A percentile compares a stretch with the other conserved stretches of the same genome.
Evolutionary conservation across 768 basidiomycete species (phyloP).

Genomic region (Termitomyces sp.): DNA sequence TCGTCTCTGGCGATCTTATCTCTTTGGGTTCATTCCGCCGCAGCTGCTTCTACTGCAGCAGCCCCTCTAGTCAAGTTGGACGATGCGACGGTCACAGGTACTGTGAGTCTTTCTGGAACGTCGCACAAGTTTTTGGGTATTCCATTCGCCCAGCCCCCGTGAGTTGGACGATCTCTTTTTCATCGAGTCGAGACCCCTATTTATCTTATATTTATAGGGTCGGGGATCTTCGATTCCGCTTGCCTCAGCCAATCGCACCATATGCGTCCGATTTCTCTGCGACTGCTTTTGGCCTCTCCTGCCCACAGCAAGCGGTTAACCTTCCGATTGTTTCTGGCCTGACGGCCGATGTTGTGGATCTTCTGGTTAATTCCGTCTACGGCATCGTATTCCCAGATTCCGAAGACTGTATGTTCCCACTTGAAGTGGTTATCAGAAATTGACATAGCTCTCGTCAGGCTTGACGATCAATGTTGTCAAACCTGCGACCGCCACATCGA

Average conservation of each 20-base stretch:
- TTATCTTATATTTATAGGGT: constrained; percentile 19
- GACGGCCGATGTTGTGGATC: constrained; percentile 24
- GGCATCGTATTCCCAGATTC: constrained; percentile 24
- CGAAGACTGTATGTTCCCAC: constrained; percentile 40
- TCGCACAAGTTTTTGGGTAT: constrained; percentile 44
- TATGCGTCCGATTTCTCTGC: constrained; percentile 36
- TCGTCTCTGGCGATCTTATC: background rate
- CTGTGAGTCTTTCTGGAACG: constrained; percentile 20
- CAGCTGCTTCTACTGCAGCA: background rate
- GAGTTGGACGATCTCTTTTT: constrained; percentile 14
- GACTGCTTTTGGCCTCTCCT: constrained; percentile 40
- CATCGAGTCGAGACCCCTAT: background rate
- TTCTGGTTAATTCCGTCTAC: constrained; percentile 24
- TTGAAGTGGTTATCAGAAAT: background rate
- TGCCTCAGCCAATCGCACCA: constrained; percentile 33
- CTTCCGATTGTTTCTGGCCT: constrained; percentile 28
- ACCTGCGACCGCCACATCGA: constrained; percentile 27
- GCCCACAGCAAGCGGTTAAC: constrained; percentile 39
- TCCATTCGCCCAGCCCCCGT: constrained; percentile 50
- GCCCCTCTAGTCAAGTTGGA: constrained; percentile 37
- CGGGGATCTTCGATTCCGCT: constrained; percentile 38
- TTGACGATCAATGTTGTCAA: constrained; percentile 41
- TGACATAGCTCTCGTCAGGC: constrained; percentile 23
- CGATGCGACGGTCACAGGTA: constrained; percentile 39
- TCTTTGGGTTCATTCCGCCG: constrained; percentile 1